Evolutionary conservation across 306 rosid species (phyloP), one percentile per base, ranked within the genome.

Genomic region (Fragaria nilgerrensis): DNA sequence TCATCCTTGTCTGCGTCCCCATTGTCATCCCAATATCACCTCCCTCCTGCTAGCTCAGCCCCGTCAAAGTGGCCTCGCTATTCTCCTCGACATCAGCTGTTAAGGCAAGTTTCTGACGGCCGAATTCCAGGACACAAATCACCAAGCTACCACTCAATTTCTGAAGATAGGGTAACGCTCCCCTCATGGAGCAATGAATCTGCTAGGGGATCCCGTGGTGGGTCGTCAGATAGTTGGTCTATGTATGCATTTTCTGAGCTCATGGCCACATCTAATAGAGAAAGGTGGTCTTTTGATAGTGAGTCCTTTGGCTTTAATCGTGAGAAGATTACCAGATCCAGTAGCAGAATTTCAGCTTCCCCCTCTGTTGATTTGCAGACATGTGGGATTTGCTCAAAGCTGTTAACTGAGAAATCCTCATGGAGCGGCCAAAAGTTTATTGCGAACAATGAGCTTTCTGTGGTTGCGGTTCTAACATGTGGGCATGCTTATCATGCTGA

Each of bases 401-500:
- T 81, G 52, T 81, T 83, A 74, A 68, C 74, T 53, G 87, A 86
- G 82, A 86, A 76, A 68, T 86, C 87, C 41, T 41, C 75, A 41
- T 86, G 87, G 87, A 83, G 87, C 68, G 76, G 83, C 68, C 87
- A 86, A 78, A 86, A 86, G 77, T 74, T 86, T 78, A 74, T 82
- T 75, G 83, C 78, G 37, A 74, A 50, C 73, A 68, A 70, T 25
- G 83, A 83, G 77, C 85, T 86, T 39, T 77, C 81, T 65, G 93
- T 92, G 41, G 96, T 90, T 71, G 85, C 98, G 29, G 95, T 94
- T 70, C 88, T 94, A 77, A 79, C 81, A 47, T 94, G 98, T 84
- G 96, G 95, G 41, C 97, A 92, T 59, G 88, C 87, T 45, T 92
- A 92, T 88, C 98, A 94, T 79, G 92, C 96, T 9, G 98, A 94